Percentiles rank a stretch among this genome's conserved stretches.
Conservation (phyloP, 2,329 filamentous ascomycete species). For the Capronia epimyces region DNA sequence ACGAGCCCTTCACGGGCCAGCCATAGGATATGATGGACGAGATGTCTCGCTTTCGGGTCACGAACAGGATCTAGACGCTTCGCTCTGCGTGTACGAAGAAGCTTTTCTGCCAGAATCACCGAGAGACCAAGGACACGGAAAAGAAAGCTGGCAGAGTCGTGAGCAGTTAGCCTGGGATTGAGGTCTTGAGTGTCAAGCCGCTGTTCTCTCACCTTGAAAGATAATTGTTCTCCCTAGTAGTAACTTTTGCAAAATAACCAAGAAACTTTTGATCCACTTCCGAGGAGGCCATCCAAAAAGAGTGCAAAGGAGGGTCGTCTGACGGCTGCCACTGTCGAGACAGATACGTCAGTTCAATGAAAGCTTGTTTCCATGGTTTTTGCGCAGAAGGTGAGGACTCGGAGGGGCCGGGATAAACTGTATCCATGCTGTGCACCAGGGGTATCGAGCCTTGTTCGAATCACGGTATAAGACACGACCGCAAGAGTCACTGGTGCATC, state of each 20-base stretch:
- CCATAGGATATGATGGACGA: conserved; percentile 92
- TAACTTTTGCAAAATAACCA: conserved; percentile 76
- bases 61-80: conserved; percentile 74
- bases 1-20: conserved; percentile 84
- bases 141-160: conserved; percentile 51
- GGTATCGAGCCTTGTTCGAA: background rate
- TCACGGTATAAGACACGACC: too few relatives aligned
- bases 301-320: conserved; percentile 32
- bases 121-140: conserved; percentile 90
- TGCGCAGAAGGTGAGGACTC: conserved; percentile 1
- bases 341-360: conserved; percentile 33
- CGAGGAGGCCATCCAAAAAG: conserved; percentile 76
- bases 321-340: conserved; percentile 30
- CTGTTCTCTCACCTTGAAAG: conserved; percentile 55
- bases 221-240: conserved; percentile 69
- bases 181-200: background rate
- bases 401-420: background rate
- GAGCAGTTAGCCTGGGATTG: background rate
- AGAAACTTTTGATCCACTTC: conserved; percentile 98
- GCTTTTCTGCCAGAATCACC: conserved; percentile 76
- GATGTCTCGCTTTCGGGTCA: conserved; percentile 65
- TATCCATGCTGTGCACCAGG: conserved; percentile 12
- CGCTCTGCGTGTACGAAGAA: conserved; percentile 75
- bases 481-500: conserved; percentile 6
- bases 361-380: conserved; percentile 19